Evolutionary conservation across 106 monocot species (phyloP).

Genomic region (Phalaenopsis equestris): DNA sequence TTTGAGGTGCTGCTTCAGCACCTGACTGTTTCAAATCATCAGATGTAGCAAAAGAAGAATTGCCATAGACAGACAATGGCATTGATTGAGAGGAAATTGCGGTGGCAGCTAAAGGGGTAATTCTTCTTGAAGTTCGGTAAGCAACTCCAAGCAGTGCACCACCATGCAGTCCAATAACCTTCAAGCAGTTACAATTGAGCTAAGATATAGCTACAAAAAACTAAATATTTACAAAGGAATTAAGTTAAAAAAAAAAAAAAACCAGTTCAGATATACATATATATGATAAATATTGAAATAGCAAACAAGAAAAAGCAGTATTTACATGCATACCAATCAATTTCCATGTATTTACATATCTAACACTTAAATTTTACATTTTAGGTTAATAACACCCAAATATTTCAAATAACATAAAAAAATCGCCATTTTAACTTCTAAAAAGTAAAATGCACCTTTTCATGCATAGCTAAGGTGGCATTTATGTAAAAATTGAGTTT

Average conservation of each 20-base stretch:
- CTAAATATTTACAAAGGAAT: background rate
- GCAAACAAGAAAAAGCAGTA: background rate
- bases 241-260: background rate
- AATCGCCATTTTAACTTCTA: too few relatives aligned
- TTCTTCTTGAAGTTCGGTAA: slow-evolving; percentile 78
- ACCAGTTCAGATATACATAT: background rate
- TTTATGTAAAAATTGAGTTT: too few relatives aligned
- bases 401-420: too few relatives aligned
- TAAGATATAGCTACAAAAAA: slow-evolving; percentile 12
- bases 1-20: slow-evolving; percentile 73
- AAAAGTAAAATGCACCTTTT: too few relatives aligned
- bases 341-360: too few relatives aligned
- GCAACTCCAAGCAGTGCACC: slow-evolving; percentile 97
- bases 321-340: too few relatives aligned
- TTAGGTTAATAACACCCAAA: too few relatives aligned
- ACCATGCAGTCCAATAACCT: slow-evolving; percentile 97
- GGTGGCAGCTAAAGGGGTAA: slow-evolving; percentile 62
- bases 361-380: too few relatives aligned
- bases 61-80: slow-evolving; percentile 94
- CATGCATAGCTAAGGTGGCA: too few relatives aligned
- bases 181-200: slow-evolving; percentile 6
- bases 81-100: slow-evolving; percentile 84
- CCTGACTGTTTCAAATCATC: slow-evolving; percentile 63
- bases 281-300: background rate
- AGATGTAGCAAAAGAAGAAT: slow-evolving; percentile 59